phyloP scores from a whole-genome alignment of 805 yeast species.

The Metschnikowia orientalis region DNA sequence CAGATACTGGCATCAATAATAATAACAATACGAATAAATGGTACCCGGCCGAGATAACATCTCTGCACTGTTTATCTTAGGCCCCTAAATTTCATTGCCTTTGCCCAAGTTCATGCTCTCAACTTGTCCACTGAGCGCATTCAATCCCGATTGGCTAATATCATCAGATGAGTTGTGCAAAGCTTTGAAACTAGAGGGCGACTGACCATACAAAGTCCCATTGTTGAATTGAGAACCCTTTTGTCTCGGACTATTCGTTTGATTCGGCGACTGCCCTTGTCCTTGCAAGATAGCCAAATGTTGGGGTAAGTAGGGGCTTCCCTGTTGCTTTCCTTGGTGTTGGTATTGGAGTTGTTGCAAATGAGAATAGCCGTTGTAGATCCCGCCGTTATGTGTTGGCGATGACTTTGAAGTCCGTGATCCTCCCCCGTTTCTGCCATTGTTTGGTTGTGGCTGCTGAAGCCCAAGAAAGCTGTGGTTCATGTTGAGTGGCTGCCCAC shows the following conservation, averaged over 20 bases:
- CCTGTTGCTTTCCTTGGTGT: conserved; percentile 17
- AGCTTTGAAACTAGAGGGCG: conserved; percentile 2
- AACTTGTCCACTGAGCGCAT: conserved; percentile 3
- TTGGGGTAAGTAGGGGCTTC: conserved; percentile 18
- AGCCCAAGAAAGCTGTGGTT: conserved; percentile 27
- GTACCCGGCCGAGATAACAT: too few relatives aligned
- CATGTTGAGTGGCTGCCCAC: conserved; percentile 42
- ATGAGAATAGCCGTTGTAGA: conserved; percentile 17
- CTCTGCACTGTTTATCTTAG: too few relatives aligned
- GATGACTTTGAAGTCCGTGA: conserved; percentile 8
- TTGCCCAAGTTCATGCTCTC: conserved; percentile 3
- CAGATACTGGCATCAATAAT: too few relatives aligned
- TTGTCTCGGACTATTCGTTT: conserved; percentile 13
- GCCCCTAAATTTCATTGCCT: conserved; percentile 4
- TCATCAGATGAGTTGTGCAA: neutral
- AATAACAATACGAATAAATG: too few relatives aligned
- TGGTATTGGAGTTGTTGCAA: conserved; percentile 20
- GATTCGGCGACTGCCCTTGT: conserved; percentile 6
- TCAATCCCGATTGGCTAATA: neutral
- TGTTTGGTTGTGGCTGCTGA: conserved; percentile 35
- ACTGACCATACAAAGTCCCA: too few relatives aligned
- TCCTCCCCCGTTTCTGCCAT: conserved; percentile 11
- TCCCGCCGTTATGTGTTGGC: conserved; percentile 13
- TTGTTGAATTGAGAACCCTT: conserved; percentile 14
- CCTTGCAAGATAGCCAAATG: conserved; percentile 21